These are phyloP conservation scores for Mrakia gelida DNA, from an alignment of 768 basidiomycete species.

Conservation along the genomic window DNA sequence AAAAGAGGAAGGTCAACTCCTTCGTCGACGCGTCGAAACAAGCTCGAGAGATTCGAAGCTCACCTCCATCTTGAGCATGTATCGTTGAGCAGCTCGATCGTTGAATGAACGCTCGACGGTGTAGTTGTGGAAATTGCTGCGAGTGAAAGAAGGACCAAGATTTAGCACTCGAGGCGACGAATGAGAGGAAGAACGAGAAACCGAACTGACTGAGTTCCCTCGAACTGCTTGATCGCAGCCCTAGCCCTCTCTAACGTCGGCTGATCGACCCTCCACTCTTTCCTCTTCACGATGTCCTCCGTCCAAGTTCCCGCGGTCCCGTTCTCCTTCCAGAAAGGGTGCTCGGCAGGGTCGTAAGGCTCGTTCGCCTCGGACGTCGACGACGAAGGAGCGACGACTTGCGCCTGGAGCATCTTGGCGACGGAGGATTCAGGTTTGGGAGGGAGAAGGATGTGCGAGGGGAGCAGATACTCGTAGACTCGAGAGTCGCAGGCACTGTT, in stretches of 20 bases:
- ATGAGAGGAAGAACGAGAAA: no score
- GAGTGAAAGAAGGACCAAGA: background rate
- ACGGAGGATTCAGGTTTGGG: slow-evolving; percentile 73
- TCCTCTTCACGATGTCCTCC: slow-evolving; percentile 35
- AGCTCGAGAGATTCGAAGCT: background rate
- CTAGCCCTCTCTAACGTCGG: slow-evolving; percentile 59
- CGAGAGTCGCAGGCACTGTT: slow-evolving; percentile 82
- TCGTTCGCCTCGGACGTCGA: background rate
- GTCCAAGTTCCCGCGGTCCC: slow-evolving; percentile 36
- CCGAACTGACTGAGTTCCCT: slow-evolving; percentile 63
- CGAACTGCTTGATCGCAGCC: slow-evolving; percentile 58
- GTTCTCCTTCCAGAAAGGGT: slow-evolving; percentile 40
- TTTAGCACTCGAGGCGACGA: no score
- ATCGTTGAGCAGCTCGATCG: slow-evolving; percentile 75
- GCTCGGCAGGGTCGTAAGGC: slow-evolving; percentile 17
- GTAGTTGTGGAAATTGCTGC: slow-evolving; percentile 89
- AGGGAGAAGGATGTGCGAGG: slow-evolving; percentile 84
- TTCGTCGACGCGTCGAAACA: background rate
- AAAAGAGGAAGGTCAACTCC: background rate
- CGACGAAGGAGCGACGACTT: slow-evolving; percentile 2
- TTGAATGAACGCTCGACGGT: slow-evolving; percentile 80
- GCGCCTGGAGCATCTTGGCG: slow-evolving; percentile 37
- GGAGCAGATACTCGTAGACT: slow-evolving; percentile 96
- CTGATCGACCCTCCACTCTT: slow-evolving; percentile 60
- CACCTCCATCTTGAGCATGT: slow-evolving; percentile 83